phyloP scores from a whole-genome alignment of 75 land plant species.

The Chamaecyparis obtusa region DNA sequence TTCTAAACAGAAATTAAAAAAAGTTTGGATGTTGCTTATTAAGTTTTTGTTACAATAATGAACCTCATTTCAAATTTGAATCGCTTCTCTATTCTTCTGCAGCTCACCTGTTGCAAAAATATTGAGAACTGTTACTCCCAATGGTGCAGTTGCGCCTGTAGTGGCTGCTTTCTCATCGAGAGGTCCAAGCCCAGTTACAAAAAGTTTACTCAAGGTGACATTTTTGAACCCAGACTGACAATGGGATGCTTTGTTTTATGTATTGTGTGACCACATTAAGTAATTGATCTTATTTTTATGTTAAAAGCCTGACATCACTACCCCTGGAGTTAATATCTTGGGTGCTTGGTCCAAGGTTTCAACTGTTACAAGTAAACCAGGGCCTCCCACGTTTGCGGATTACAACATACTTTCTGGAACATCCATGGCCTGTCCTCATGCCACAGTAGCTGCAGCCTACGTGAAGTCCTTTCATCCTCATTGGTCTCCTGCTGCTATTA shows the following conservation, averaged over 20 bases:
- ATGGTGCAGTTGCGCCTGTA: conserved; percentile 12
- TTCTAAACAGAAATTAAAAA: not conserved
- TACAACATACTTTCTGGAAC: conserved; percentile 19
- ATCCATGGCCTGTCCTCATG: conserved; percentile 62
- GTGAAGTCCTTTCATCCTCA: conserved; percentile 41
- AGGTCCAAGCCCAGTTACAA: conserved; percentile 31
- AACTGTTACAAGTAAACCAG: not conserved
- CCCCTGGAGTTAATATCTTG: conserved; percentile 10
- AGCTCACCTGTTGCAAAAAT: conserved; percentile 30
- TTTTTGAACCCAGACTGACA: not conserved
- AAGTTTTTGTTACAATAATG: not conserved
- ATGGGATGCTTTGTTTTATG: not conserved
- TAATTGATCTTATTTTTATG: not conserved
- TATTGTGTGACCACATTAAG: not conserved
- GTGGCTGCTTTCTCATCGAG: conserved; percentile 43
- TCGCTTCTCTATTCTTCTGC: not conserved
- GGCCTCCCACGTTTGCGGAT: not conserved
- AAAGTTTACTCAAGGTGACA: conserved; percentile 31
- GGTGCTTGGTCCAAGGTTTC: conserved; percentile 1
- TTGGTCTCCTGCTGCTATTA: conserved; percentile 48
- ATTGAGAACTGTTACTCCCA: conserved; percentile 9
- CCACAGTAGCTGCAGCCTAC: conserved; percentile 37
- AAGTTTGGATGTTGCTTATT: not conserved
- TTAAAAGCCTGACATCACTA: conserved; percentile 4
- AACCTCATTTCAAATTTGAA: not conserved